These are phyloP conservation scores for Coniferiporia weirii DNA, from an alignment of 1,284 basidiomycete species.

Conservation along the genomic window DNA sequence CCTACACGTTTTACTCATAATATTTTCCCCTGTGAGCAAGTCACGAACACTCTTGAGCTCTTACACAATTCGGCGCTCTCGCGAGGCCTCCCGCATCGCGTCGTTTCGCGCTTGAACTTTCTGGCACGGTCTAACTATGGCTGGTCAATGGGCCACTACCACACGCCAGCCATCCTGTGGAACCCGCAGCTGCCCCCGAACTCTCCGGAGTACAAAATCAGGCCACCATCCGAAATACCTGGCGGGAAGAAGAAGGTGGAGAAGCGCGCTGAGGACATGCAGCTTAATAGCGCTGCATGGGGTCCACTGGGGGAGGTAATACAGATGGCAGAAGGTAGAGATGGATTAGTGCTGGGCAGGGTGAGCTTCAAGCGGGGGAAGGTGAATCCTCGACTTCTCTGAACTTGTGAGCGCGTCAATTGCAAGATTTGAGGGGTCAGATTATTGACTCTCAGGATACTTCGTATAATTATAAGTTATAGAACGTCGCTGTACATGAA, in stretches of 20 bases:
- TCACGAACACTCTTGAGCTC: constrained; percentile 52
- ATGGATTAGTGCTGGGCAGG: constrained; percentile 39
- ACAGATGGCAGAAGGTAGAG: constrained; percentile 46
- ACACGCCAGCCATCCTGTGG: constrained; percentile 35
- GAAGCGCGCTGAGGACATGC: neutral
- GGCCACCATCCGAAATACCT: neutral
- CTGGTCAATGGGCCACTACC: constrained; percentile 25
- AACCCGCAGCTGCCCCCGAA: constrained; percentile 31
- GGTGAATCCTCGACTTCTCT: neutral
- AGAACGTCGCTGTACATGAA: no score
- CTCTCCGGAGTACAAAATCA: constrained; percentile 22
- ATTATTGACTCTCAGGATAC: no score
- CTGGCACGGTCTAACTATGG: constrained; percentile 29
- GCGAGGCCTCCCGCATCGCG: constrained; percentile 54
- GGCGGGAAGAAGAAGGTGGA: neutral
- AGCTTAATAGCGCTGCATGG: constrained; percentile 30
- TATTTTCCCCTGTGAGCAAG: constrained; percentile 29
- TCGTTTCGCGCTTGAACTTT: constrained; percentile 46
- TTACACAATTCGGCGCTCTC: constrained; percentile 50
- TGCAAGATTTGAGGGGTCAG: no score
- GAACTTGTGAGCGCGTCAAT: no score
- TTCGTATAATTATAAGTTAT: no score
- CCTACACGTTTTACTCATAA: constrained; percentile 7
- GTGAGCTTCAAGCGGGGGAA: constrained; percentile 18
- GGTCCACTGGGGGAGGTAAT: constrained; percentile 42